phyloP scores from a whole-genome alignment of 805 yeast species.

The Lipomyces starkeyi region DNA sequence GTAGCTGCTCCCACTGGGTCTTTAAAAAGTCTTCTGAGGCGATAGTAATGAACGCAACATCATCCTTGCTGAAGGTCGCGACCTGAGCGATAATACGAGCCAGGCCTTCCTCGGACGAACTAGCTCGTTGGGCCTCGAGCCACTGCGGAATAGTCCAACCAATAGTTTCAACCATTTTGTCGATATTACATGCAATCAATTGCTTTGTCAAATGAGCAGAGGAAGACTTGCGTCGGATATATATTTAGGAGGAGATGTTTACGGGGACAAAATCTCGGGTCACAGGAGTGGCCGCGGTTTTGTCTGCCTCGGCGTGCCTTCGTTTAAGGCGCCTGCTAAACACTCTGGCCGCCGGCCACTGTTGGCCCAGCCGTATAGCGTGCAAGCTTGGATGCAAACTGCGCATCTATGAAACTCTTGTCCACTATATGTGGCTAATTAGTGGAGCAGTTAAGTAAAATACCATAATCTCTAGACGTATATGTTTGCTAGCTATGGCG shows the following conservation, averaged over 20 bases:
- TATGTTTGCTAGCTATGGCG: too few species aligned
- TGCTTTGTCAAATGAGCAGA: neutral
- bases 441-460: too few species aligned
- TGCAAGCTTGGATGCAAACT: too few species aligned
- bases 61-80: constrained; percentile 49
- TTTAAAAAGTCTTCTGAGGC: constrained; percentile 62
- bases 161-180: constrained; percentile 24
- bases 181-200: neutral
- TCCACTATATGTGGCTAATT: too few species aligned
- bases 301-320: too few species aligned
- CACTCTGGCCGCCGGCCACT: too few species aligned
- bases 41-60: constrained; percentile 92
- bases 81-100: constrained; percentile 52
- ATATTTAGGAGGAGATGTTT: neutral
- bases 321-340: too few species aligned
- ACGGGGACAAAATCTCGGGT: neutral
- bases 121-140: constrained; percentile 67
- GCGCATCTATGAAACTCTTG: too few species aligned
- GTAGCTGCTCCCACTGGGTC: constrained; percentile 81
- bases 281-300: too few species aligned
- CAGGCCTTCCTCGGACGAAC: constrained; percentile 69
- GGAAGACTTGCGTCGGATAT: neutral
- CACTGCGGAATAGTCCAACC: constrained; percentile 89
- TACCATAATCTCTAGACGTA: too few species aligned
- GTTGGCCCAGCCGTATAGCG: too few species aligned